A percentile compares a stretch with the other conserved stretches of the same genome.
Conservation (phyloP, 805 yeast genomes). For the Brettanomyces nanus region DNA sequence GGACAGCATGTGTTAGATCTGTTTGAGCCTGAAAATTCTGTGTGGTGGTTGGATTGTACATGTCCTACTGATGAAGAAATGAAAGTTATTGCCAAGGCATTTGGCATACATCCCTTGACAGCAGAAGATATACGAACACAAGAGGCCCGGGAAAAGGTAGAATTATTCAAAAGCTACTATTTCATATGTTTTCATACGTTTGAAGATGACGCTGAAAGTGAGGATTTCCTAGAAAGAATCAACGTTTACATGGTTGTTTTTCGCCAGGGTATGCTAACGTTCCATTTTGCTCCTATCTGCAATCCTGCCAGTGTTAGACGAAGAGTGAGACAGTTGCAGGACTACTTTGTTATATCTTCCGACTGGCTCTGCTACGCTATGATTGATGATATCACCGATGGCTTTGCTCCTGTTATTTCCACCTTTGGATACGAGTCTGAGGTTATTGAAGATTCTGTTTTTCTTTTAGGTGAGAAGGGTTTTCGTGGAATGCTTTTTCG, state of each 20-base stretch:
- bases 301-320: conserved; percentile 74
- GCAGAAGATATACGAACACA: conserved; percentile 96
- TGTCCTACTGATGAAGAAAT: conserved; percentile 94
- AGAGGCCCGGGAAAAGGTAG: conserved; percentile 96
- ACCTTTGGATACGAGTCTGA: conserved; percentile 75
- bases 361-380: conserved; percentile 81
- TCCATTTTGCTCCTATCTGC: conserved; percentile 59
- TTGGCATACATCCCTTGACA: conserved; percentile 95
- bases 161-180: conserved; percentile 80
- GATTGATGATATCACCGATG: conserved; percentile 79
- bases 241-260: conserved; percentile 69
- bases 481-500: conserved; percentile 68
- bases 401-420: conserved; percentile 73
- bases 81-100: conserved; percentile 86
- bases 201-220: conserved; percentile 75
- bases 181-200: conserved; percentile 96
- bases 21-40: conserved; percentile 62
- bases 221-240: conserved; percentile 76
- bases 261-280: conserved; percentile 57
- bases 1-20: conserved; percentile 57
- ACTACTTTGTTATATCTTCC: conserved; percentile 67
- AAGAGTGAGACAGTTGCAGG: conserved; percentile 72
- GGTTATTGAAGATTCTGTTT: conserved; percentile 78
- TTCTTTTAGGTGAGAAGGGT: conserved; percentile 67
- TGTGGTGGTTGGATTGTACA: conserved; percentile 95